Conservation (phyloP, 2,329 filamentous ascomycete species). For the Trematosphaeria pertusa region DNA sequence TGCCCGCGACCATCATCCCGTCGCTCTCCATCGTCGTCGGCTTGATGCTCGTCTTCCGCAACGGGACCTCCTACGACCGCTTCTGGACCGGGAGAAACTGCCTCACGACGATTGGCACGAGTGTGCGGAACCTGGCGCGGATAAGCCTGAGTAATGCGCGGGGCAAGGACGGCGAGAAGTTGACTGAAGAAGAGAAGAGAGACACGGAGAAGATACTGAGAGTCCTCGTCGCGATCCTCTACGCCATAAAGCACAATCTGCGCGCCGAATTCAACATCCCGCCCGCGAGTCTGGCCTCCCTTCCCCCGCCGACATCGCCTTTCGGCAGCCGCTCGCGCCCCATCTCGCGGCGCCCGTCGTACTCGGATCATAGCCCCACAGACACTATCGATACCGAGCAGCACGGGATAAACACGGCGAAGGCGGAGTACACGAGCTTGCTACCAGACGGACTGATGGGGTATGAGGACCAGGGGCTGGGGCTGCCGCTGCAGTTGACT, state of each 20-base stretch:
- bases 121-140: constrained; percentile 65
- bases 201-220: constrained; percentile 67
- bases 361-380: constrained; percentile 25
- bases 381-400: constrained; percentile 17
- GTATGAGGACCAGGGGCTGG: constrained; percentile 64
- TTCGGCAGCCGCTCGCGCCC: constrained; percentile 25
- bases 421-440: constrained; percentile 59
- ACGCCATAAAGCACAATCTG: constrained; percentile 69
- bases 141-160: constrained; percentile 60
- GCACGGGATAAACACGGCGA: constrained; percentile 40
- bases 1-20: constrained; percentile 68
- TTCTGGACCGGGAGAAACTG: constrained; percentile 69
- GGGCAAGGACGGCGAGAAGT: constrained; percentile 24
- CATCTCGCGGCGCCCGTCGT: constrained; percentile 33
- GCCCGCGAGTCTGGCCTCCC: constrained; percentile 38
- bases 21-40: constrained; percentile 71
- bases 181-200: constrained; percentile 52
- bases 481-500: constrained; percentile 66
- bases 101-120: constrained; percentile 64
- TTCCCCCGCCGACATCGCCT: constrained; percentile 20
- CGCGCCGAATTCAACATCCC: constrained; percentile 64
- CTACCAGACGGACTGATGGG: constrained; percentile 59
- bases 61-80: constrained; percentile 68
- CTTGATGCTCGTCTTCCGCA: constrained; percentile 72
- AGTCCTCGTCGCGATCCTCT: constrained; percentile 67